Conservation (phyloP, 2,329 filamentous ascomycete species). For the Penicillium sp. region DNA sequence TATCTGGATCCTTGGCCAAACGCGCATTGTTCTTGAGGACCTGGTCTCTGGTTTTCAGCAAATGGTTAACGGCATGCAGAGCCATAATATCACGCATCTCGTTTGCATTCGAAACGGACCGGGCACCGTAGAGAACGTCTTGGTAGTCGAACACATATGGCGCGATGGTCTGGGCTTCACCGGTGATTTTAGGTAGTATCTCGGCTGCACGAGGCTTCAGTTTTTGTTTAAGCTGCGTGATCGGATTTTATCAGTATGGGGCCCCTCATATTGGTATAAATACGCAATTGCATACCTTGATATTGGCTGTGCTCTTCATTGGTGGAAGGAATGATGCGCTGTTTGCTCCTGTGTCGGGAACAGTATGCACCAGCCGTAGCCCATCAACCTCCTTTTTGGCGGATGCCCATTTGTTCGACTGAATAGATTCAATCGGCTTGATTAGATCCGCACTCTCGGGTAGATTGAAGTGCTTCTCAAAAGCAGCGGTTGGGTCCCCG, state of each 20-base stretch:
- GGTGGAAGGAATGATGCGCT: slow-evolving; percentile 28
- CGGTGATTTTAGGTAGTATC: slow-evolving; percentile 58
- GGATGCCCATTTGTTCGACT: slow-evolving; percentile 50
- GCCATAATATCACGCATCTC: slow-evolving; percentile 70
- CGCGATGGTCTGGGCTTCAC: slow-evolving; percentile 64
- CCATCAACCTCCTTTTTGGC: slow-evolving; percentile 40
- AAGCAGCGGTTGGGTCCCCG: slow-evolving; percentile 63
- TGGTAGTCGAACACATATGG: slow-evolving; percentile 77
- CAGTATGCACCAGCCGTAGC: slow-evolving; percentile 31
- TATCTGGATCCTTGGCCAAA: slow-evolving; percentile 64
- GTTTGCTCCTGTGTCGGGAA: slow-evolving; percentile 31
- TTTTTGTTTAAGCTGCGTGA: slow-evolving; percentile 68
- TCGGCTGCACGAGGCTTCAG: slow-evolving; percentile 57
- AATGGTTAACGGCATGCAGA: slow-evolving; percentile 84
- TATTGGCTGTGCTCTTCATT: slow-evolving; percentile 32
- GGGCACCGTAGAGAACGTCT: slow-evolving; percentile 73
- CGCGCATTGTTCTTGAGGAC: slow-evolving; percentile 91
- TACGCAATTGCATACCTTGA: slow-evolving; percentile 33
- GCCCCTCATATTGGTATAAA: neutral
- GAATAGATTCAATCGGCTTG: slow-evolving; percentile 49
- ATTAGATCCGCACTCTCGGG: slow-evolving; percentile 63
- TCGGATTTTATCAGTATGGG: slow-evolving; percentile 17
- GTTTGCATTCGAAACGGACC: slow-evolving; percentile 67
- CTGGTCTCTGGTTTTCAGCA: slow-evolving; percentile 87
- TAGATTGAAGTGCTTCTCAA: slow-evolving; percentile 74